phyloP scores from a whole-genome alignment of 2,329 filamentous ascomycete genomes.

The Fusarium protoensiforme region DNA sequence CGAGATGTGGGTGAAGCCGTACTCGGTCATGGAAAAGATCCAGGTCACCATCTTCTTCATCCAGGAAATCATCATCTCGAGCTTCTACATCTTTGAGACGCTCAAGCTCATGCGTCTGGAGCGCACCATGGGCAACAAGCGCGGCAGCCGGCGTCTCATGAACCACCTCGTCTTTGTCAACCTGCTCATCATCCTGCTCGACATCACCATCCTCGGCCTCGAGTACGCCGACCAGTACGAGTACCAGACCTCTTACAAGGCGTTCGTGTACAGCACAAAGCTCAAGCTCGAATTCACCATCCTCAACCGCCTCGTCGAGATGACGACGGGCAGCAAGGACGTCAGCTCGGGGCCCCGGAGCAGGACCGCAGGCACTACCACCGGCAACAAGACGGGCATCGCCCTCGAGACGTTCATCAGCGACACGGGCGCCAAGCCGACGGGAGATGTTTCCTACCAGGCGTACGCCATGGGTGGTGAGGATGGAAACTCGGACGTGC shows the following conservation, averaged over 20 bases:
- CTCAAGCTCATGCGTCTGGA: constrained; percentile 59
- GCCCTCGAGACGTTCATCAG: constrained; percentile 36
- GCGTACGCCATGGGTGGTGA: constrained; percentile 42
- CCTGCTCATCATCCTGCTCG: constrained; percentile 57
- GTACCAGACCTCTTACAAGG: constrained; percentile 52
- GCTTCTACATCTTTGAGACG: constrained; percentile 65
- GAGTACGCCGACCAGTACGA: constrained; percentile 51
- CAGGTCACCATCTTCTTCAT: constrained; percentile 67
- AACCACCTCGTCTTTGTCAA: constrained; percentile 59
- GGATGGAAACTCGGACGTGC: background rate
- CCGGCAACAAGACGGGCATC: constrained; percentile 25
- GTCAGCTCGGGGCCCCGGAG: constrained; percentile 39
- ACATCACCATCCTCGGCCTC: constrained; percentile 54
- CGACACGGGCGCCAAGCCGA: constrained; percentile 15
- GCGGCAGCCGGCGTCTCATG: constrained; percentile 40
- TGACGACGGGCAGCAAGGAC: constrained; percentile 42
- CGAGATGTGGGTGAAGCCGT: constrained; percentile 41
- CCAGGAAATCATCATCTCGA: constrained; percentile 65
- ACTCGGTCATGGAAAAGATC: constrained; percentile 63
- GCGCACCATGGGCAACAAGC: constrained; percentile 41
- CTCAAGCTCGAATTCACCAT: constrained; percentile 55
- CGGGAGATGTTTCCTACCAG: constrained; percentile 32
- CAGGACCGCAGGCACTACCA: constrained; percentile 14
- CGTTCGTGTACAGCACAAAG: constrained; percentile 52
- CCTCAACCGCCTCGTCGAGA: constrained; percentile 52